These are phyloP conservation scores for Umbelopsis sp. DNA, from an alignment of 192 early-diverging fungal species.

Conservation along the genomic window DNA sequence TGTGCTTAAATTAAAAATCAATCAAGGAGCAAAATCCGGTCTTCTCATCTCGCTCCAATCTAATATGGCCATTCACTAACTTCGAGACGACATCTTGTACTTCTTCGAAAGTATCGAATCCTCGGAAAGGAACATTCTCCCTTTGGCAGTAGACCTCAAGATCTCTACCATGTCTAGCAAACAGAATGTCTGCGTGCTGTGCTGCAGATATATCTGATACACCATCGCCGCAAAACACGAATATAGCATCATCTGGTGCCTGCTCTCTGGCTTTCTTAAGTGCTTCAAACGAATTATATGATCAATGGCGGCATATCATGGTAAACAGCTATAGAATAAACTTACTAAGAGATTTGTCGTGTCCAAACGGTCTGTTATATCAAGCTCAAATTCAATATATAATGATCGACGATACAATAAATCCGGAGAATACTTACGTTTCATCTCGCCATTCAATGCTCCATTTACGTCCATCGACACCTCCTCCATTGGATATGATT, in stretches of 20 bases:
- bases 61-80: slow-evolving; percentile 23
- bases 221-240: slow-evolving; percentile 82
- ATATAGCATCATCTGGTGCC: slow-evolving; percentile 33
- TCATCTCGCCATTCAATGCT: slow-evolving; percentile 66
- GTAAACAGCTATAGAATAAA: not conserved
- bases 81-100: slow-evolving; percentile 36
- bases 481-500: slow-evolving; percentile 64
- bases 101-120: slow-evolving; percentile 61
- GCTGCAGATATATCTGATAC: slow-evolving; percentile 79
- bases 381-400: not conserved
- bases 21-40: slow-evolving; percentile 34
- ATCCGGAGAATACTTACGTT: slow-evolving; percentile 27
- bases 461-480: slow-evolving; percentile 54
- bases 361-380: slow-evolving; percentile 50
- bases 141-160: slow-evolving; percentile 68
- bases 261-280: slow-evolving; percentile 31
- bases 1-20: not conserved
- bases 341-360: slow-evolving; percentile 64
- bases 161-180: slow-evolving; percentile 72
- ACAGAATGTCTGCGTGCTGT: slow-evolving; percentile 71
- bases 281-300: slow-evolving; percentile 21
- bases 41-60: slow-evolving; percentile 27
- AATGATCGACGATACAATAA: not conserved
- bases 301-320: not conserved
- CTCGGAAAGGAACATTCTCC: slow-evolving; percentile 56